phyloP scores from a whole-genome alignment of 1,284 basidiomycete genomes.

The Leccinum solheimii region DNA sequence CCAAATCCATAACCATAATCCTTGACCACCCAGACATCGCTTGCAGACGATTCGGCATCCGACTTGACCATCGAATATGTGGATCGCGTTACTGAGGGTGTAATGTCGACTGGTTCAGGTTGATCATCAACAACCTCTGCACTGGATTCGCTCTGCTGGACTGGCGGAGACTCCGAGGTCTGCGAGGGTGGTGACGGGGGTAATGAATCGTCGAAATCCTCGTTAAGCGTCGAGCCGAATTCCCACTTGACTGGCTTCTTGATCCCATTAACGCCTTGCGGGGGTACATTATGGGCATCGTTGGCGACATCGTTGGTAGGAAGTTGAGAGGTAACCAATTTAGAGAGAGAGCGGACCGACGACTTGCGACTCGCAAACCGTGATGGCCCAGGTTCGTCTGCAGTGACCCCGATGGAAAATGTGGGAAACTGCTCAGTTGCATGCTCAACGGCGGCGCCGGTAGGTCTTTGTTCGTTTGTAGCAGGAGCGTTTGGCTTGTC shows the following conservation, averaged over 20 bases:
- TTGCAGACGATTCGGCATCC: conserved; percentile 22
- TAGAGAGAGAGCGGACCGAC: conserved; percentile 34
- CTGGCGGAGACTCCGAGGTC: neutral
- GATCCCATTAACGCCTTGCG: conserved; percentile 38
- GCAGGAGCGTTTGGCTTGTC: neutral
- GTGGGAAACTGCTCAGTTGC: conserved; percentile 36
- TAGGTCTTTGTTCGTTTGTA: conserved; percentile 29
- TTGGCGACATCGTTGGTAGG: conserved; percentile 1
- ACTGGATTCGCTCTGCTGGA: neutral
- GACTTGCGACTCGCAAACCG: conserved; percentile 39
- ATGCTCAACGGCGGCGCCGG: conserved; percentile 12
- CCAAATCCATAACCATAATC: conserved; percentile 66
- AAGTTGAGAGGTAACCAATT: conserved; percentile 3
- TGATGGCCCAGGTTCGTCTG: conserved; percentile 42
- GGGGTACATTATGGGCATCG: conserved; percentile 1
- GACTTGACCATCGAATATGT: conserved; percentile 12
- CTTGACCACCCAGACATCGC: conserved; percentile 56
- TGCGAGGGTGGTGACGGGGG: conserved; percentile 2
- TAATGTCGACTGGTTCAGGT: neutral
- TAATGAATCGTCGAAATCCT: conserved; percentile 13
- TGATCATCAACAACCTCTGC: conserved; percentile 4
- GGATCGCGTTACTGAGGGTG: neutral
- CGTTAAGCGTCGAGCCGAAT: conserved; percentile 51
- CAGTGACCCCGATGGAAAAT: conserved; percentile 49
- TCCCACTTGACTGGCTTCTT: conserved; percentile 48